Evolutionary conservation across 164 flowering plant species (phyloP).

Genomic region (Cinnamomum chago): DNA sequence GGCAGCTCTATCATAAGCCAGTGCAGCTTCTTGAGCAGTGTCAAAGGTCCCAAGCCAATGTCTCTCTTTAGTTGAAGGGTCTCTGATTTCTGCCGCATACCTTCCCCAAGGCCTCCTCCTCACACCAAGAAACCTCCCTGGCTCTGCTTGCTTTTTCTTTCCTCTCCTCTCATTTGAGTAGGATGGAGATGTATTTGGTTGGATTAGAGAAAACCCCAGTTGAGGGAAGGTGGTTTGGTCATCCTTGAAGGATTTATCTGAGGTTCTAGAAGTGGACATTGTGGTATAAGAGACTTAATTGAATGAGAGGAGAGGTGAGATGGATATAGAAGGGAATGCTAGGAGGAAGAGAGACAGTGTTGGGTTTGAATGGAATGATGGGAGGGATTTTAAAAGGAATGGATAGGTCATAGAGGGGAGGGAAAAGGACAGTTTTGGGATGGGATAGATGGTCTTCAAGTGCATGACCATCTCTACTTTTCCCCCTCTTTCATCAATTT

Average conservation of each 20-base stretch:
- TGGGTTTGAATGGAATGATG: neutral
- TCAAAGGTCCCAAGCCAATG: slow-evolving; percentile 99
- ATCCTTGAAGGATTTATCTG: slow-evolving; percentile 26
- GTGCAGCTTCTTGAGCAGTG: slow-evolving; percentile 96
- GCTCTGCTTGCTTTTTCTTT: slow-evolving; percentile 66
- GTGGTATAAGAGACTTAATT: slow-evolving; percentile 1
- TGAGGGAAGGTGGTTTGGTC: slow-evolving; percentile 21
- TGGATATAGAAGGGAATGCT: slow-evolving; percentile 10
- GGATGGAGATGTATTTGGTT: slow-evolving; percentile 29
- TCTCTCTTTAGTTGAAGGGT: slow-evolving; percentile 91
- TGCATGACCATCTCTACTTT: neutral
- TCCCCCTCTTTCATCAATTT: neutral
- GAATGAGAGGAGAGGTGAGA: slow-evolving; percentile 3
- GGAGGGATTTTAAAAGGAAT: neutral
- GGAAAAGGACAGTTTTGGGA: neutral
- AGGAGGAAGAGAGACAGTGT: slow-evolving; percentile 1
- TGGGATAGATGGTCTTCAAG: neutral
- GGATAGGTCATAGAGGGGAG: no score
- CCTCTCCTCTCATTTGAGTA: slow-evolving; percentile 31
- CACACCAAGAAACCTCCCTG: slow-evolving; percentile 92
- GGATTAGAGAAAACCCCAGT: slow-evolving; percentile 47
- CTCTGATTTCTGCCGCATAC: slow-evolving; percentile 94
- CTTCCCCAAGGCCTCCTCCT: slow-evolving; percentile 93
- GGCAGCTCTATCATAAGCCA: slow-evolving; percentile 97
- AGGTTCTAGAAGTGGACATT: slow-evolving; percentile 36